These are phyloP conservation scores for Penicillium sp. DNA, from an alignment of 2,329 filamentous ascomycete genomes.

Conservation along the genomic window DNA sequence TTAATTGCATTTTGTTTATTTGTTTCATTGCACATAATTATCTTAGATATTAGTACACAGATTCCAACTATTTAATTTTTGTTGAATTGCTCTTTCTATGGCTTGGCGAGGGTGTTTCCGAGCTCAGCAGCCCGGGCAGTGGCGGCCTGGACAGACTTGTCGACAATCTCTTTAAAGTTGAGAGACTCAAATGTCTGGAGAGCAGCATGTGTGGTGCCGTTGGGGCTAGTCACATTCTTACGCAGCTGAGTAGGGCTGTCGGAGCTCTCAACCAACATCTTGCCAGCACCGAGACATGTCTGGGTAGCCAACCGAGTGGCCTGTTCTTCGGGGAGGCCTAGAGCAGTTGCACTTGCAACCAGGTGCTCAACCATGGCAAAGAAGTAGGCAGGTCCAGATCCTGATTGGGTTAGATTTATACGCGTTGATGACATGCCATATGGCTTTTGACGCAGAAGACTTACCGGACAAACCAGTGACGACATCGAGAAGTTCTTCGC, in stretches of 20 bases:
- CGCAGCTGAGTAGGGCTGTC: conserved; percentile 33
- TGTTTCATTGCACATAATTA: neutral
- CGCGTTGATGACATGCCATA: neutral
- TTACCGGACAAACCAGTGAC: conserved; percentile 37
- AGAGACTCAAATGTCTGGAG: conserved; percentile 32
- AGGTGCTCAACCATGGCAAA: conserved; percentile 40
- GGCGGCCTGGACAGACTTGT: conserved; percentile 35
- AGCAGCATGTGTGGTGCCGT: conserved; percentile 36
- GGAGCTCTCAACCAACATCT: conserved; percentile 33
- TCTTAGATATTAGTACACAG: neutral
- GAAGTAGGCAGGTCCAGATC: conserved; percentile 39
- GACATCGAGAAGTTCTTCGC: conserved; percentile 35
- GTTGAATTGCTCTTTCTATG: neutral
- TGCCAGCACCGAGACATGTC: conserved; percentile 37
- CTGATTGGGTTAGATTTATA: conserved; percentile 15
- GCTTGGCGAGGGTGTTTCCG: conserved; percentile 20
- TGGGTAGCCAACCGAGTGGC: conserved; percentile 34
- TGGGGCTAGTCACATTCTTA: conserved; percentile 38
- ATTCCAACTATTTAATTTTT: neutral
- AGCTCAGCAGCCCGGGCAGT: conserved; percentile 32
- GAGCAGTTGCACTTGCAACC: conserved; percentile 31
- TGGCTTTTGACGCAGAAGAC: conserved; percentile 1
- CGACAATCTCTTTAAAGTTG: conserved; percentile 30
- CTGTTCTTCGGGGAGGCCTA: conserved; percentile 34
- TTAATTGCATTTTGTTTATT: neutral